These are phyloP conservation scores for Fusarium xyrophilum DNA, from an alignment of 2,329 filamentous ascomycete genomes.

Conservation along the genomic window DNA sequence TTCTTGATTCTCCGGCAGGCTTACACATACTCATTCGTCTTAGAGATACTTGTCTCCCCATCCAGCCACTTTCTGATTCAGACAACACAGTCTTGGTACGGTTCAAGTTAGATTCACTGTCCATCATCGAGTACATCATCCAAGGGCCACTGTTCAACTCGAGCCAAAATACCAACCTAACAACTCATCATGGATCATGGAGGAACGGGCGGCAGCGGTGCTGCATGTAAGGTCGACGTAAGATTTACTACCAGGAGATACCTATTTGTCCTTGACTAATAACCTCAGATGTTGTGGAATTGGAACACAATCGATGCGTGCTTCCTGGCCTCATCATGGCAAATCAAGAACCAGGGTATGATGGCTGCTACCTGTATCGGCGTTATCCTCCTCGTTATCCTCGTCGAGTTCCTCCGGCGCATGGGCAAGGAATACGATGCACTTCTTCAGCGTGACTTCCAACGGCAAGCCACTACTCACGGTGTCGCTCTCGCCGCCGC, in stretches of 20 bases:
- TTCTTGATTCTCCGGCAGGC: slow-evolving; percentile 22
- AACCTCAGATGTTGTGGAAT: slow-evolving; percentile 76
- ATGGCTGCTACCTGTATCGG: slow-evolving; percentile 83
- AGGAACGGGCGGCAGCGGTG: slow-evolving; percentile 24
- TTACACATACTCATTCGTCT: slow-evolving; percentile 7
- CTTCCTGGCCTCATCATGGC: slow-evolving; percentile 75
- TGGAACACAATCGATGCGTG: slow-evolving; percentile 76
- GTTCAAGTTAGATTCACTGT: neutral
- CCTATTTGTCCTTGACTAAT: neutral
- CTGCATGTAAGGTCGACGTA: slow-evolving; percentile 47
- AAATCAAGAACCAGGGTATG: slow-evolving; percentile 71
- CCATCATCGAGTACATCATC: neutral
- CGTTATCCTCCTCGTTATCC: slow-evolving; percentile 72
- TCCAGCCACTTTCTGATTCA: neutral
- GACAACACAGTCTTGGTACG: neutral
- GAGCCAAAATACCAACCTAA: neutral
- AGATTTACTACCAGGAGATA: neutral
- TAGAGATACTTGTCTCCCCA: slow-evolving; percentile 11
- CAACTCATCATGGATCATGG: slow-evolving; percentile 27
- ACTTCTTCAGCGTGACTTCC: slow-evolving; percentile 62
- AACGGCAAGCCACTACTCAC: slow-evolving; percentile 43
- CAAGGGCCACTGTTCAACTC: neutral
- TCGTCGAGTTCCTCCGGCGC: slow-evolving; percentile 76
- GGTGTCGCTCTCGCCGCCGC: slow-evolving; percentile 31
- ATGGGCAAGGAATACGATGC: slow-evolving; percentile 74